Base-by-base conservation (phyloP, 169 alveolate species). In the Cryptosporidium baileyi region DNA sequence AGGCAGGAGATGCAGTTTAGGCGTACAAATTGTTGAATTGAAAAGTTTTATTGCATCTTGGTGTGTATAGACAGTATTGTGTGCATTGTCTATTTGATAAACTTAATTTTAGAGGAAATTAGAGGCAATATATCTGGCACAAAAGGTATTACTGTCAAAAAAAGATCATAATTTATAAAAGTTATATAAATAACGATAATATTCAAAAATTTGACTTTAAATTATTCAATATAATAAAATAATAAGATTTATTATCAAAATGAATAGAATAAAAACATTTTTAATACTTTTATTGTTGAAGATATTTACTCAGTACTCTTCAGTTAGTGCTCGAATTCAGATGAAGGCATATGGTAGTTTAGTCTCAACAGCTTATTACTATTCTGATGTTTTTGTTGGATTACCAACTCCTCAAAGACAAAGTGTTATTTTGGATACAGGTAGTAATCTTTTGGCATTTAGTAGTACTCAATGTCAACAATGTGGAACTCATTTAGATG, bases 51-150 rank as follows among this genome's bases (percentile, higher is more conserved):
- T 45, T 65, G 81, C 81, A 65, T 65, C 63, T 65, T 28, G 81
- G 81, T 65, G 81, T 65, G 81, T 45, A 65, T 65, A 65, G 81
- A 65, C 81, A 65, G 81, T 65, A 65, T 65, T 65, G 81, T 30
- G 85, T 74, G 85, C 85, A 74, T 24, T 57, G 63, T 52, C 63
- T 74, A 74, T 38, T 45, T 47, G 32, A 17, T 38, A 45, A 26
- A 40, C 63, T 28, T 28, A 60, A 45, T 26, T 22, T 32, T 65
- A 65, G 49, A 65, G 81, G 81, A 47, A 49, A 3, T 24, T 19
- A 28, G 61, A 26, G 45, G n/a, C 38, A 32, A 43, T 11, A 3
- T 38, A 44, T 47, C 63, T 30, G 61, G 28, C 81, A 65, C 30
- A 45, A 45, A n/a, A n/a, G n/a, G n/a, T n/a, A n/a, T n/a, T n/a